Conservation (phyloP, 1,284 basidiomycete genomes). For the Malassezia yamatoensis region DNA sequence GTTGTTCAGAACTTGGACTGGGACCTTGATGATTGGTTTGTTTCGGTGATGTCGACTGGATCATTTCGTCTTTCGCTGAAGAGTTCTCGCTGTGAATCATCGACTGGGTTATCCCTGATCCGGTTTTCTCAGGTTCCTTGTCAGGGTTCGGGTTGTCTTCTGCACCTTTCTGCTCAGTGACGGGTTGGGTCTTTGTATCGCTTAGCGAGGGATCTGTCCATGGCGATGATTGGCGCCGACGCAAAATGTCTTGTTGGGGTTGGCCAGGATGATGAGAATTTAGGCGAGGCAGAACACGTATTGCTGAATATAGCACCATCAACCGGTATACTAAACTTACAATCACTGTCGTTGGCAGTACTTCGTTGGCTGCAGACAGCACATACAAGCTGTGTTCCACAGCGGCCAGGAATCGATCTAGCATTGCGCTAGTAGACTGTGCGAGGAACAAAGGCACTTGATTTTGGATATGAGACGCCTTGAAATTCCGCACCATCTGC, state of each 20-base stretch:
- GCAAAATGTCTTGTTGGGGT: neutral
- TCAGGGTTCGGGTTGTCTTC: neutral
- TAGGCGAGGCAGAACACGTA: constrained; percentile 33
- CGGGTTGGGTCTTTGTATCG: neutral
- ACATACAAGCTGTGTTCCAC: constrained; percentile 33
- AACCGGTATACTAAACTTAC: constrained; percentile 40
- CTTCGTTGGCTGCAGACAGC: constrained; percentile 29
- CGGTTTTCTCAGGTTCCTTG: too few relatives aligned
- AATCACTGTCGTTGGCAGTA: constrained; percentile 39
- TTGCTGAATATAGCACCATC: constrained; percentile 42
- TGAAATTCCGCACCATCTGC: constrained; percentile 41
- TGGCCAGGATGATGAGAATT: constrained; percentile 4
- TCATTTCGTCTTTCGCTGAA: too few relatives aligned
- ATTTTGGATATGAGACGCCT: constrained; percentile 18
- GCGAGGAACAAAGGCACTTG: constrained; percentile 21
- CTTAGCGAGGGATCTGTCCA: neutral
- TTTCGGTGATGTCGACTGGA: too few relatives aligned
- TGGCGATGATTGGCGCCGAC: neutral
- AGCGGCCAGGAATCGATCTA: constrained; percentile 20
- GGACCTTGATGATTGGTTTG: neutral
- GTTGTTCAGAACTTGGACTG: neutral
- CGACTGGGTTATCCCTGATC: too few relatives aligned
- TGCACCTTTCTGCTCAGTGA: neutral
- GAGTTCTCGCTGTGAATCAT: too few relatives aligned
- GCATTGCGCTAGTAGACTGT: constrained; percentile 15